A percentile compares a stretch with the other conserved stretches of the same genome.
phyloP scores from a whole-genome alignment of 371 early-diverging fungal species.

The Encephalitozoon intestinalis region DNA sequence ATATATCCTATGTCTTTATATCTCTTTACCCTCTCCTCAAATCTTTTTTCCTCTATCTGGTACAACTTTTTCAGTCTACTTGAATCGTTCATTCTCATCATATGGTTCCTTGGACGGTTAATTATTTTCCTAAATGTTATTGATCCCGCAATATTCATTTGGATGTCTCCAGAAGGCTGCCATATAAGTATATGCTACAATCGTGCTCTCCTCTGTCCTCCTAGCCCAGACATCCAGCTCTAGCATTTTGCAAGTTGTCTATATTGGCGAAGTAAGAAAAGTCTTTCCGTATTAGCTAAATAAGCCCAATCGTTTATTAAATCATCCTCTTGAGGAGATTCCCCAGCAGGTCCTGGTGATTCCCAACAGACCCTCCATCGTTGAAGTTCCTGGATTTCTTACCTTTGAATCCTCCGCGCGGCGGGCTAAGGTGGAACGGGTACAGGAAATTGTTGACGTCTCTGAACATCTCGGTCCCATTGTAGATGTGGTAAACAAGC shows the following conservation, averaged over 20 bases:
- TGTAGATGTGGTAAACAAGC: conserved; percentile 91
- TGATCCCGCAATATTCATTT: too few relatives aligned
- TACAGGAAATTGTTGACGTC: conserved; percentile 93
- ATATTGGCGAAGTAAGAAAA: neutral
- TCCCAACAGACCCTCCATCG: conserved; percentile 90
- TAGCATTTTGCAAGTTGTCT: too few relatives aligned
- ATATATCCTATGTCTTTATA: neutral
- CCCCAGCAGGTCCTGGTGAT: conserved; percentile 87
- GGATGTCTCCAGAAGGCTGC: too few relatives aligned
- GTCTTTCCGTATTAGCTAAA: neutral
- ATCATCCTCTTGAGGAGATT: conserved; percentile 83
- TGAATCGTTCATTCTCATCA: neutral
- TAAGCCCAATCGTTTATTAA: conserved; percentile 44
- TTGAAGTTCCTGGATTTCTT: conserved; percentile 91
- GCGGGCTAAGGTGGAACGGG: conserved; percentile 96
- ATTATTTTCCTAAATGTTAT: conserved; percentile 10
- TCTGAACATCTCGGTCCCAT: conserved; percentile 92
- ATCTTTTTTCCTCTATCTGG: conserved; percentile 2
- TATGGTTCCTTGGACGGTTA: neutral
- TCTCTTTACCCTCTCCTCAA: neutral
- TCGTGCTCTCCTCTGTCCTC: too few relatives aligned
- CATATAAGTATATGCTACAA: too few relatives aligned
- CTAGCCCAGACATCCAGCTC: too few relatives aligned
- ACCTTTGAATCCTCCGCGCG: conserved; percentile 82
- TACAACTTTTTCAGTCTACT: conserved; percentile 9